These are phyloP conservation scores for Daedaleopsis nitida DNA, from an alignment of 768 basidiomycete genomes.

Conservation along the genomic window DNA sequence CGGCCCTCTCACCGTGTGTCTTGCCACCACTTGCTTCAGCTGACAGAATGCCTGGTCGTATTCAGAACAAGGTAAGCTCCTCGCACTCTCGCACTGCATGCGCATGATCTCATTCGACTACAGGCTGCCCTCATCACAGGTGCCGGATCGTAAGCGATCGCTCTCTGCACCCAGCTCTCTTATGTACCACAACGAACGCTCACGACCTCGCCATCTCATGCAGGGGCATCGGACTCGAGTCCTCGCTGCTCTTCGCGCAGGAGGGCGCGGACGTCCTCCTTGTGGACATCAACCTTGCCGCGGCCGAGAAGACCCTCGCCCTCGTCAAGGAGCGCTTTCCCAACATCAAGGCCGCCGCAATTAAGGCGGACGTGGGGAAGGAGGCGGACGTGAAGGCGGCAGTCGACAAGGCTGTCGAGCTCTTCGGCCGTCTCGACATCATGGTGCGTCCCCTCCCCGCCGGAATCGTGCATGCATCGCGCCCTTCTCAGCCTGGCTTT, in stretches of 20 bases:
- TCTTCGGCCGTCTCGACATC: conserved; percentile 93
- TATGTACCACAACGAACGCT: neutral
- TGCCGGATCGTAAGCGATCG: conserved; percentile 49
- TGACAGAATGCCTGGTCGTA: conserved; percentile 34
- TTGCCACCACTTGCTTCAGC: neutral
- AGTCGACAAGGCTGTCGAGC: conserved; percentile 76
- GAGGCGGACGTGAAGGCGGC: conserved; percentile 84
- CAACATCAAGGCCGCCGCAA: conserved; percentile 65
- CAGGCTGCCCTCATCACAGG: conserved; percentile 50
- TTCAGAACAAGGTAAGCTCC: conserved; percentile 35
- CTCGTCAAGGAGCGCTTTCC: conserved; percentile 69
- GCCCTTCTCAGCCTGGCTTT: neutral
- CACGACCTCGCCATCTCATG: neutral
- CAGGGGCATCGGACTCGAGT: conserved; percentile 96
- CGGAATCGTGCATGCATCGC: neutral
- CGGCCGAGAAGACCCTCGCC: conserved; percentile 66
- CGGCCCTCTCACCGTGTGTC: neutral
- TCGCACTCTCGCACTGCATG: neutral
- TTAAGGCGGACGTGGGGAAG: conserved; percentile 86
- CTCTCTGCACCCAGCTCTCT: neutral
- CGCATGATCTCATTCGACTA: neutral
- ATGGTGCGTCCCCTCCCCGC: conserved; percentile 62
- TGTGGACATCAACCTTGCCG: conserved; percentile 82
- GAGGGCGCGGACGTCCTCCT: conserved; percentile 93
- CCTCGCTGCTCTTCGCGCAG: conserved; percentile 90